These are phyloP conservation scores for Kockovaella imperatae DNA, from an alignment of 768 basidiomycete genomes.

Conservation along the genomic window DNA sequence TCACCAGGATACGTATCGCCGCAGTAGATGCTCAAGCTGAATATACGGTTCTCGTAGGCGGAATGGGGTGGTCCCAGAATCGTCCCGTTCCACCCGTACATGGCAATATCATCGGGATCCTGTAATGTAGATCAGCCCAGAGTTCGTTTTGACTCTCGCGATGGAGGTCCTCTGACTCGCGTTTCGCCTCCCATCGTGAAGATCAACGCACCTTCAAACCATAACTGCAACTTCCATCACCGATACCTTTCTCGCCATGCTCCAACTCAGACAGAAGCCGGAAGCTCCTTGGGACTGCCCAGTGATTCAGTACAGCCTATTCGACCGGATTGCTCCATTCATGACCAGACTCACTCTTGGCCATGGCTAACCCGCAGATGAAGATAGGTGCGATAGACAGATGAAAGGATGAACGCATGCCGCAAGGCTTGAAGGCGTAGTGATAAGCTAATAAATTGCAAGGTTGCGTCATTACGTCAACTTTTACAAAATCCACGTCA, in stretches of 20 bases:
- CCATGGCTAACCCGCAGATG: background rate
- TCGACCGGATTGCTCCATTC: background rate
- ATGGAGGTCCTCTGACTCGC: background rate
- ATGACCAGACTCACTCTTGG: slow-evolving; percentile 2
- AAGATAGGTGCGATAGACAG: background rate
- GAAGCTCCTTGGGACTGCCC: slow-evolving; percentile 87
- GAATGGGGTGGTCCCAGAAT: slow-evolving; percentile 99
- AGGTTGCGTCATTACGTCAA: no score
- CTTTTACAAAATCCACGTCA: no score
- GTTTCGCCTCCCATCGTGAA: no score
- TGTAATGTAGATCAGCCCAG: slow-evolving; percentile 12
- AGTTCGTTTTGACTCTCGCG: background rate
- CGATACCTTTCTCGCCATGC: slow-evolving; percentile 99
- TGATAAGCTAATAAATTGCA: no score
- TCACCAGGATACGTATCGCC: slow-evolving; percentile 48
- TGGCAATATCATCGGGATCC: slow-evolving; percentile 90
- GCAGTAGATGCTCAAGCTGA: slow-evolving; percentile 84
- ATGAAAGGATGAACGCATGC: no score
- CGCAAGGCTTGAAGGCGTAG: no score
- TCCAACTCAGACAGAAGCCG: slow-evolving; percentile 95
- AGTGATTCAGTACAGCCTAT: background rate
- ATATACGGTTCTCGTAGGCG: slow-evolving; percentile 97
- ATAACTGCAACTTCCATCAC: slow-evolving; percentile 95
- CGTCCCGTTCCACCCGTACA: slow-evolving; percentile 98
- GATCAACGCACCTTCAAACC: slow-evolving; percentile 59